A percentile compares a stretch with the other conserved stretches of the same genome.
Evolutionary conservation across 2,329 filamentous ascomycete species (phyloP).

Genomic region (Cladophialophora immunda): DNA sequence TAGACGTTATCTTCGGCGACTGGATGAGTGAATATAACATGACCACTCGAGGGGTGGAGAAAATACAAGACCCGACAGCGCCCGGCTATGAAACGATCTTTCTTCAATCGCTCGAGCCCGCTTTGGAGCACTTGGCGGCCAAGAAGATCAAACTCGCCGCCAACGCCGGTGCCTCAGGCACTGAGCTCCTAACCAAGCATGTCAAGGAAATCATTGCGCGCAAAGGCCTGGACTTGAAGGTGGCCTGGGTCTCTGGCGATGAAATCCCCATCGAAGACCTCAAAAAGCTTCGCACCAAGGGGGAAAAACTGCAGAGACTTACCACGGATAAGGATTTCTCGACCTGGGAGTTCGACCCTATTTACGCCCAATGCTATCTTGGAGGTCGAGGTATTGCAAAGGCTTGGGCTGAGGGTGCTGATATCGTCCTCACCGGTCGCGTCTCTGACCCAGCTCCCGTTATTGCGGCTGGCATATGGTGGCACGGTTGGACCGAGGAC

Average conservation of each 20-base stretch:
- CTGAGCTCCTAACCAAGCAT: conserved; percentile 38
- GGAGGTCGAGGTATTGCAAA: conserved; percentile 55
- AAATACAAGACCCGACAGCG: conserved; percentile 35
- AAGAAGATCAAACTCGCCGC: conserved; percentile 50
- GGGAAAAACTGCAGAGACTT: conserved; percentile 43
- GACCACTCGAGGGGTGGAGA: conserved; percentile 39
- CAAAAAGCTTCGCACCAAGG: conserved; percentile 37
- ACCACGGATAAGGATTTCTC: conserved; percentile 19
- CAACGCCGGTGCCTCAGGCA: conserved; percentile 53
- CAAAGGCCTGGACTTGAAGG: conserved; percentile 45
- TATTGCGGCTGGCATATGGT: conserved; percentile 40
- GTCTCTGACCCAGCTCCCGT: conserved; percentile 44
- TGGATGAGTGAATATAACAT: conserved; percentile 43
- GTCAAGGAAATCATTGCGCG: conserved; percentile 44
- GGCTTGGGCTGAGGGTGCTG: conserved; percentile 43
- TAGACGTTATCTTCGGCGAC: conserved; percentile 42
- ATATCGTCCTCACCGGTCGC: conserved; percentile 46
- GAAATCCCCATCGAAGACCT: conserved; percentile 48
- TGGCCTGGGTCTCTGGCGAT: conserved; percentile 52
- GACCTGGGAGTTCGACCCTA: conserved; percentile 21
- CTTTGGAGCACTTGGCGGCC: conserved; percentile 49
- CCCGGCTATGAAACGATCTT: conserved; percentile 44
- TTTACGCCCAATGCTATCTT: conserved; percentile 53
- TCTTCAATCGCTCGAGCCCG: conserved; percentile 49
- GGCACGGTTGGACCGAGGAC: conserved; percentile 33